Evolutionary conservation across 768 basidiomycete species (phyloP), one percentile per base, ranked within the genome.

Genomic region (Leccinum uliginosum): DNA sequence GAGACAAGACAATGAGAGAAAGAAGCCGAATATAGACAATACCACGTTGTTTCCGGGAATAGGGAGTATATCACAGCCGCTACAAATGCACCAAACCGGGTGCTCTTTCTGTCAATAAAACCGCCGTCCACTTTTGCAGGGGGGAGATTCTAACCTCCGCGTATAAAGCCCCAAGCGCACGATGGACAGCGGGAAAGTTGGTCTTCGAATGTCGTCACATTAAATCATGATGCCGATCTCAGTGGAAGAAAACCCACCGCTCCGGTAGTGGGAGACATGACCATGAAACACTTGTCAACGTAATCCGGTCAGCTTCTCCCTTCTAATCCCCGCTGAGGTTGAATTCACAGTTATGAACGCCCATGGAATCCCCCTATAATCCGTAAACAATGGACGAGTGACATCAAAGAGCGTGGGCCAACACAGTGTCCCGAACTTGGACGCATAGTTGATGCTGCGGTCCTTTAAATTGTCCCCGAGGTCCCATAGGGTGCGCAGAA

Each of bases 351-450:
- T 94, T 53, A 98, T 91, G 66, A 99, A 74, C 1, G 93, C 93
- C 96, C 96, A 99, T 73, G n/a, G n/a, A n/a, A 98, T 93, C 34
- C 95, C 95, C 64, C 86, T 82, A 63, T 88, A 93, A 47, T 85
- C 81, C 44, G 91, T 76, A 65, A 97, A 98, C 4, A 83, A 71
- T 4, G 85, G 86, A 26, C 94, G 78, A 1, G 90, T 94, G 17
- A 71, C 59, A 53, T 90, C 88, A 57, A 91, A 85, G 72, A 96
- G 97, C 0, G 95, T 94, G 2, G 95, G 94, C 87, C 4, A 98
- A 76, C 24, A 97, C 72, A 0, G 91, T 83, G 21, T n/a, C n/a
- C 89, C 93, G 8, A 85, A 87, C 71, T 96, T 96, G 73, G 96
- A 76, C 0, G 92, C 88, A 69, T 92, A 97, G 69, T 91, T 90